Conservation (phyloP, 2,329 filamentous ascomycete species). For the Peltaster fructicola region DNA sequence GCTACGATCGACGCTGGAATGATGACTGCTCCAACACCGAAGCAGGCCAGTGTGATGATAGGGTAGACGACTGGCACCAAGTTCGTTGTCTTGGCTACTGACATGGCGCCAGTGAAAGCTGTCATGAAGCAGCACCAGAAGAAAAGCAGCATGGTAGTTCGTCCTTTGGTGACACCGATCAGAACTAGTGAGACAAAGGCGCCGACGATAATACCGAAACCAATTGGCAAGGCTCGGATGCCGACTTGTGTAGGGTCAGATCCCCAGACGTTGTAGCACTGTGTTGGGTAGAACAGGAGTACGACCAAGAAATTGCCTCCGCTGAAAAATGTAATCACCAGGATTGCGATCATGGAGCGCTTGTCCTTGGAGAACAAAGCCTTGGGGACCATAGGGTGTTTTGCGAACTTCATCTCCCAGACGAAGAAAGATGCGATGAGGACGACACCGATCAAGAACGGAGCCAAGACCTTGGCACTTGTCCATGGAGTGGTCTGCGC, state of each 20-base stretch:
- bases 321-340: slow-evolving; percentile 24
- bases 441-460: slow-evolving; percentile 17
- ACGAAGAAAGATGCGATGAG: slow-evolving; percentile 17
- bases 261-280: slow-evolving; percentile 22
- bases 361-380: slow-evolving; percentile 15
- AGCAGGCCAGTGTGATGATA: slow-evolving; percentile 39
- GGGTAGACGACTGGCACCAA: slow-evolving; percentile 18
- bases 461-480: slow-evolving; percentile 17
- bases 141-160: slow-evolving; percentile 43
- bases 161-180: slow-evolving; percentile 39
- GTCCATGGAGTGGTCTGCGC: slow-evolving; percentile 8
- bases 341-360: slow-evolving; percentile 18
- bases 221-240: slow-evolving; percentile 46
- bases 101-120: slow-evolving; percentile 26
- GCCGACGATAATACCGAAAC: slow-evolving; percentile 44
- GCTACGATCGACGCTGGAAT: slow-evolving; percentile 48
- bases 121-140: slow-evolving; percentile 46
- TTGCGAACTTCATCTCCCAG: slow-evolving; percentile 16
- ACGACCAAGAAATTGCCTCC: slow-evolving; percentile 23
- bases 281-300: slow-evolving; percentile 44
- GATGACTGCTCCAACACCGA: slow-evolving; percentile 51
- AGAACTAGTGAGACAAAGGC: slow-evolving; percentile 41
- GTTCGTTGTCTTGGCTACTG: slow-evolving; percentile 12
- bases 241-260: slow-evolving; percentile 47
- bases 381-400: slow-evolving; percentile 19